These are phyloP conservation scores for Pseudoneurospora amorphoporcata DNA, from an alignment of 495 filamentous ascomycete genomes.

Conservation along the genomic window DNA sequence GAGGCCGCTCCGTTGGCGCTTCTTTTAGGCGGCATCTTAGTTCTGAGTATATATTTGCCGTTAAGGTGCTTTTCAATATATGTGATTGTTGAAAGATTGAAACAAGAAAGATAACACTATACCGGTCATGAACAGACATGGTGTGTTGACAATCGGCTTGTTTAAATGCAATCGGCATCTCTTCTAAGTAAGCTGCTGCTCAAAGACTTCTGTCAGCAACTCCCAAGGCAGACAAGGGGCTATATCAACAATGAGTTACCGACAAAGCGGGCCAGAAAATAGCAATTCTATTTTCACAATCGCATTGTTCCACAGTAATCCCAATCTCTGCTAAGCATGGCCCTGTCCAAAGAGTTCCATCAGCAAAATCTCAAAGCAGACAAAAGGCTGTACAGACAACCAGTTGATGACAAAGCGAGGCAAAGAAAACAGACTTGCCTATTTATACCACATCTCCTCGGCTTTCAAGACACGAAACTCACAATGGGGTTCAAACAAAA, in stretches of 20 bases:
- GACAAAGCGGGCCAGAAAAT: neutral
- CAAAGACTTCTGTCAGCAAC: neutral
- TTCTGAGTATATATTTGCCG: neutral
- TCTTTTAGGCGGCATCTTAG: neutral
- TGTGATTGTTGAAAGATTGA: neutral
- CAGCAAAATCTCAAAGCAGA: neutral
- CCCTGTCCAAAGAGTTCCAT: neutral
- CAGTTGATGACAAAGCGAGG: neutral
- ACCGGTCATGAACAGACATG: neutral
- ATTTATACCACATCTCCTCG: neutral
- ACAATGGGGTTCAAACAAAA: neutral
- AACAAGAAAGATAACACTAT: neutral
- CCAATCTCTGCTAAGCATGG: neutral
- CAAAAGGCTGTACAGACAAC: neutral
- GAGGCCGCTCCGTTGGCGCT: neutral
- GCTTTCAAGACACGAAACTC: neutral
- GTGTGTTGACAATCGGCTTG: neutral
- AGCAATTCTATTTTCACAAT: neutral
- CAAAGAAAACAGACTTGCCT: neutral
- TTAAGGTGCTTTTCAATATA: neutral
- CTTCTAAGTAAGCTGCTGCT: neutral
- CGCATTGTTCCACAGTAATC: neutral
- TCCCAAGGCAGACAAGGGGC: neutral
- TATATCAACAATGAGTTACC: neutral
- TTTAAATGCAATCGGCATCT: neutral